Evolutionary conservation across 768 basidiomycete genomes (phyloP).

Genomic region (Leucocoprinus sp.): DNA sequence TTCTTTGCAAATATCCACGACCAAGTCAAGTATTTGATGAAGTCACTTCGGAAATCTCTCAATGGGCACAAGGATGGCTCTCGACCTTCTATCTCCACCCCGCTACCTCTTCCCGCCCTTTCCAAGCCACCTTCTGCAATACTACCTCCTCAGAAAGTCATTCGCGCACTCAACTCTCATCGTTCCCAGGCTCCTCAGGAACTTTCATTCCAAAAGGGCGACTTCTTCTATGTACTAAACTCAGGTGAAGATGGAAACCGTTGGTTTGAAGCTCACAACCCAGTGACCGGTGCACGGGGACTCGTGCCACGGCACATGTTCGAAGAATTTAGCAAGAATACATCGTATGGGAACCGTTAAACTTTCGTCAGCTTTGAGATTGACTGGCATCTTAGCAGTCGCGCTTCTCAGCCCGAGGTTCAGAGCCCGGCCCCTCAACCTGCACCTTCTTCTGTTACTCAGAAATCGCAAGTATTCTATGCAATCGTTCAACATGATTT

Average conservation of each 20-base stretch:
- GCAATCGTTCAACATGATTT: constrained; percentile 97
- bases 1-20: constrained; percentile 6
- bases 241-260: constrained; percentile 49
- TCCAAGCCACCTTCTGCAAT: constrained; percentile 66
- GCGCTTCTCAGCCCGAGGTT: constrained; percentile 33
- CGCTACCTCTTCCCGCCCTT: constrained; percentile 54
- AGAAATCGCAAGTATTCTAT: constrained; percentile 68
- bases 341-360: constrained; percentile 39
- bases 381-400: constrained; percentile 24
- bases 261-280: constrained; percentile 96
- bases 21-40: constrained; percentile 40
- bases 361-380: constrained; percentile 4
- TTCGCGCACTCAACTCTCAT: constrained; percentile 69
- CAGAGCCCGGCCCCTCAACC: constrained; percentile 13
- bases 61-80: constrained; percentile 53
- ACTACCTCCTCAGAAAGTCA: constrained; percentile 89
- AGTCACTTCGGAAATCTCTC: constrained; percentile 76
- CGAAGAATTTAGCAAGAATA: constrained; percentile 79
- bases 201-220: constrained; percentile 86
- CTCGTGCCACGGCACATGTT: constrained; percentile 83
- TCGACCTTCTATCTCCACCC: constrained; percentile 62
- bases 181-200: constrained; percentile 71
- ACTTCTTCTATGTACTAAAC: constrained; percentile 93
- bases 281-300: constrained; percentile 83
- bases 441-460: constrained; percentile 17